Conservation (phyloP, 2,329 filamentous ascomycete species). For the Fusarium devonianum region DNA sequence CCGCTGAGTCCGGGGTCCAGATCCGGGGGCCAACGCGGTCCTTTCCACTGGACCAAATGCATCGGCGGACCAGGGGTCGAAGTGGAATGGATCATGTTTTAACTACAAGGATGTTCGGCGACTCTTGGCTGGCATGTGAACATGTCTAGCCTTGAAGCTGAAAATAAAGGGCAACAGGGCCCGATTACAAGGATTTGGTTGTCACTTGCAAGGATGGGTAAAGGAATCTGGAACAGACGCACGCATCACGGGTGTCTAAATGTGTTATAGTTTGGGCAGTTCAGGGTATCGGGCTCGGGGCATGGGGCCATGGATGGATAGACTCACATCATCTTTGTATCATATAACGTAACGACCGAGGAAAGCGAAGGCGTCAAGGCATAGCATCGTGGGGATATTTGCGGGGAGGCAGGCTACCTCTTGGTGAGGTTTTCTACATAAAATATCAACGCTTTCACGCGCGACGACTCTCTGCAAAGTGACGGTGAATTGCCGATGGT, state of each 20-base stretch:
- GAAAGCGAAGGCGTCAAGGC: slow-evolving; percentile 26
- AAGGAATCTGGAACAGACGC: slow-evolving; percentile 1
- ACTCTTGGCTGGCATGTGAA: slow-evolving; percentile 29
- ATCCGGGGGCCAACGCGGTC: slow-evolving; percentile 53
- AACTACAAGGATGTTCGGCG: slow-evolving; percentile 32
- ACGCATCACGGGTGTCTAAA: background rate
- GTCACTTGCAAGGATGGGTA: slow-evolving; percentile 18
- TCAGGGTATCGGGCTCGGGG: slow-evolving; percentile 10
- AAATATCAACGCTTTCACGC: slow-evolving; percentile 6
- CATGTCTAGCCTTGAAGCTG: slow-evolving; percentile 14
- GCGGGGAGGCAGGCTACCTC: slow-evolving; percentile 4
- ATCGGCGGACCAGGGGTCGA: slow-evolving; percentile 64
- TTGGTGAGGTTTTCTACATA: slow-evolving; percentile 5
- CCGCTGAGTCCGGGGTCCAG: slow-evolving; percentile 43
- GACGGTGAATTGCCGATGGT: slow-evolving; percentile 1
- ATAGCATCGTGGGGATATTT: slow-evolving; percentile 14
- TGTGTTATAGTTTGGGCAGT: too few relatives aligned
- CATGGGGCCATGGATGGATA: slow-evolving; percentile 16
- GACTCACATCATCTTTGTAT: slow-evolving; percentile 25
- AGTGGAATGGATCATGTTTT: slow-evolving; percentile 74
- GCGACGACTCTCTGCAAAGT: background rate
- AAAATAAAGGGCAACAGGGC: slow-evolving; percentile 20
- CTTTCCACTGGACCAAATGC: slow-evolving; percentile 66
- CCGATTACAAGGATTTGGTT: slow-evolving; percentile 22
- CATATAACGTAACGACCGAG: slow-evolving; percentile 26